A percentile compares a stretch with the other conserved stretches of the same genome.
These are phyloP conservation scores for Lojkania enalia DNA, from an alignment of 2,329 filamentous ascomycete species.

Conservation along the genomic window DNA sequence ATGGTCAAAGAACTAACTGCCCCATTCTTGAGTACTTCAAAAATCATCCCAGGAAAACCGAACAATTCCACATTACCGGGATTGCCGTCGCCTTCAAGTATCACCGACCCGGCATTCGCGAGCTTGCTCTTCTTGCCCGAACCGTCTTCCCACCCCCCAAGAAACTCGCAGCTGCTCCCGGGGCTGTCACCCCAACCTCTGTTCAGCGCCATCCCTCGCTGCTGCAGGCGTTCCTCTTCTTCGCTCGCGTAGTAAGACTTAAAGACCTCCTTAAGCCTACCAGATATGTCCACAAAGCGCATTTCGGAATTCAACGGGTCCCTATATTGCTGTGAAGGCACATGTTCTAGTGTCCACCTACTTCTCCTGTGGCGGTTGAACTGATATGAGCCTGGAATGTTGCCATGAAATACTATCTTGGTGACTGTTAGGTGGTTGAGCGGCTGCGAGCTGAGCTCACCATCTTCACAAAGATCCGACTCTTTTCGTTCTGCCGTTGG, in stretches of 20 bases:
- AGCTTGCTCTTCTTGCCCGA: constrained; percentile 40
- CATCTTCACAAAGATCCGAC: constrained; percentile 25
- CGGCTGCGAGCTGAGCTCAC: constrained; percentile 35
- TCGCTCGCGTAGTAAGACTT: constrained; percentile 63
- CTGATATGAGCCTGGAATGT: constrained; percentile 92
- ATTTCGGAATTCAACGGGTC: constrained; percentile 72
- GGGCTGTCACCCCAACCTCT: constrained; percentile 90
- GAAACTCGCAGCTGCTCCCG: constrained; percentile 77
- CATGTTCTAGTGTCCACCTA: constrained; percentile 74
- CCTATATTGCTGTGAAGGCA: constrained; percentile 47
- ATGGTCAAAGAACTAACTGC: constrained; percentile 87
- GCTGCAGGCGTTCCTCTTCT: constrained; percentile 57
- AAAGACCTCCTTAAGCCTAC: constrained; percentile 70
- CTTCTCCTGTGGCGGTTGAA: constrained; percentile 93
- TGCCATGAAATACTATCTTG: constrained; percentile 91
- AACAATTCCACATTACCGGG: constrained; percentile 81
- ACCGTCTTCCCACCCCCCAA: constrained; percentile 70
- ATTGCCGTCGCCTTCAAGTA: constrained; percentile 52
- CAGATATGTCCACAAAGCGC: constrained; percentile 61
- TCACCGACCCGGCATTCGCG: constrained; percentile 39
- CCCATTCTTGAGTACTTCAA: constrained; percentile 93
- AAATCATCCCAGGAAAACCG: constrained; percentile 90
- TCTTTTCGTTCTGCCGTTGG: constrained; percentile 60
- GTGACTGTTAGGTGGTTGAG: constrained; percentile 76
- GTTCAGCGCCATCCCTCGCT: constrained; percentile 79